Conservation (phyloP, 106 monocot genomes). For the Hemerocallis citrina region DNA sequence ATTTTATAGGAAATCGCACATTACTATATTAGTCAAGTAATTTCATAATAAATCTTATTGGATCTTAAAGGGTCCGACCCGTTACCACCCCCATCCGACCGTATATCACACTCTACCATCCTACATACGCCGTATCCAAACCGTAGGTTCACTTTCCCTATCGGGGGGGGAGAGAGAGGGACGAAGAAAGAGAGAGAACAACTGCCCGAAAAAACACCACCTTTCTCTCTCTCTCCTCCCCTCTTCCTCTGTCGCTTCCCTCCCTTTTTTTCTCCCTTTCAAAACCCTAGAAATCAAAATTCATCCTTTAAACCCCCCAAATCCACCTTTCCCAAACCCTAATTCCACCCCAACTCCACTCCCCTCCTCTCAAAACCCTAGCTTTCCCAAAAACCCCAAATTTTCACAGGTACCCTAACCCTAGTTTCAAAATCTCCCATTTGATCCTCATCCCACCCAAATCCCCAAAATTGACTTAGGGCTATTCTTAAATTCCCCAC, state of each 20-base stretch:
- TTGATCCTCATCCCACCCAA: neutral
- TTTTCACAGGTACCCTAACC: constrained; percentile 20
- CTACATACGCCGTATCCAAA: neutral
- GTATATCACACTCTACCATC: too few relatives aligned
- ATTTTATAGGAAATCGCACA: too few relatives aligned
- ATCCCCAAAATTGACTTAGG: constrained; percentile 4
- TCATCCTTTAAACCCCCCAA: neutral
- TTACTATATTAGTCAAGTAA: too few relatives aligned
- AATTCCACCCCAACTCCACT: neutral
- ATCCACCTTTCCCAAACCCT: neutral
- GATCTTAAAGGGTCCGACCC: too few relatives aligned
- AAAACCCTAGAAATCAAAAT: constrained; percentile 18
- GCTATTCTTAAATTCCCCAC: neutral
- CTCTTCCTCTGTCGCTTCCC: constrained; percentile 4
- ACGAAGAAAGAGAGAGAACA: neutral
- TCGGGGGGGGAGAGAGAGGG: constrained; percentile 5
- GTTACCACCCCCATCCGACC: too few relatives aligned
- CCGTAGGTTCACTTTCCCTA: constrained; percentile 3
- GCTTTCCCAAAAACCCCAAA: too few relatives aligned
- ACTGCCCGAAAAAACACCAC: neutral
- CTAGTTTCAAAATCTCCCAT: constrained; percentile 10
- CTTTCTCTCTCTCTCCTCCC: neutral
- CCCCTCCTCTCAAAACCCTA: neutral
- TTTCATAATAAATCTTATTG: too few relatives aligned
- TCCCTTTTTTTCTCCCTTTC: constrained; percentile 18